Evolutionary conservation across 139 green algal genomes (phyloP).

Genomic region (Chlamydomonas applanata): DNA sequence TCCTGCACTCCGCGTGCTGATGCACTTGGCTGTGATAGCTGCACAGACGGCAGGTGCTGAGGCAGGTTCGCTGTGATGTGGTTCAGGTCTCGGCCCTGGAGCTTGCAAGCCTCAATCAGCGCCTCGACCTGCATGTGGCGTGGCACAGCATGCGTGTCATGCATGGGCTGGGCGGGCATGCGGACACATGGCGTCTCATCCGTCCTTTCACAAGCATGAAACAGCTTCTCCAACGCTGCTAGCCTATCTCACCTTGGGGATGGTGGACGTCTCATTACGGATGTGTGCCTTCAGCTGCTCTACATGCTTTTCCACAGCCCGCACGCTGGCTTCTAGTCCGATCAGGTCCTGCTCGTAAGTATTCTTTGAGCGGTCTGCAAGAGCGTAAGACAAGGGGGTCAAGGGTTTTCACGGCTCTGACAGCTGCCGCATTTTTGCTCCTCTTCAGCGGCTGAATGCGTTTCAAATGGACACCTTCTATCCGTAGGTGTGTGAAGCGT

Average conservation of each 20-base stretch:
- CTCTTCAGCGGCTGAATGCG: neutral
- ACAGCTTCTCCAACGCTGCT: no score
- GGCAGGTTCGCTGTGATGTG: conserved; percentile 3
- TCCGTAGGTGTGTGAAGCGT: conserved; percentile 1
- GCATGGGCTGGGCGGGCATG: no score
- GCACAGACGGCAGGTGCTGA: neutral
- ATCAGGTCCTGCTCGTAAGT: neutral
- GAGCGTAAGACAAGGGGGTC: neutral
- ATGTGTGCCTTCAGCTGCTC: conserved; percentile 23
- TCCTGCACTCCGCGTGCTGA: neutral
- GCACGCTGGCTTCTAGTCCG: conserved; percentile 30
- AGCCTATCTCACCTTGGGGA: conserved; percentile 34
- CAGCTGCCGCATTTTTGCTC: neutral
- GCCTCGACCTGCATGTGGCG: neutral
- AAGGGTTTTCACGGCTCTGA: neutral
- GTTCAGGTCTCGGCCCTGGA: neutral
- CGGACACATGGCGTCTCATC: no score
- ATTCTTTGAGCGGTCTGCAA: conserved; percentile 14
- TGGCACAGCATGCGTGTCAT: conserved; percentile 4
- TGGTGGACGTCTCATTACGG: conserved; percentile 18
- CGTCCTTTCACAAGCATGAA: no score
- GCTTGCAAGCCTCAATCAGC: conserved; percentile 6
- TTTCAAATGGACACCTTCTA: conserved; percentile 11
- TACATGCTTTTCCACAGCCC: conserved; percentile 36
- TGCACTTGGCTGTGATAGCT: neutral